Base-by-base conservation (phyloP, 2,329 filamentous ascomycete genomes). In the Colletotrichum noveboracense region DNA sequence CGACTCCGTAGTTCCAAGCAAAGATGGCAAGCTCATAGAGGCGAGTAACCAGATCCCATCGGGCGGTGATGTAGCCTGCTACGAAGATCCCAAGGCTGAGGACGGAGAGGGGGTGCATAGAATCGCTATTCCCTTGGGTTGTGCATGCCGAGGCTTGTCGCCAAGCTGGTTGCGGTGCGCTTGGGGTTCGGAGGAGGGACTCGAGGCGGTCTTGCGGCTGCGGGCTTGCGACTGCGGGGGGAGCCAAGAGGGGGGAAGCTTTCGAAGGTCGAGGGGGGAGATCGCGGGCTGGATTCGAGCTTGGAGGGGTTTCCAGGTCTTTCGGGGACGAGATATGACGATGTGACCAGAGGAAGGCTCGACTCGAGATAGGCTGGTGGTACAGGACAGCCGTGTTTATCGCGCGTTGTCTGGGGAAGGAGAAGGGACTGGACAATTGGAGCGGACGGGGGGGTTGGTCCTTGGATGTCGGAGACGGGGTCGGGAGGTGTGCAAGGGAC, bases 1-100 rank as follows among this genome's bases (percentile, higher is more conserved):
- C 94, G 82, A 99, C 97, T 84, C 96, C 96, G 95, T 98, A 95
- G 86, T 98, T 95, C 96, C 96, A 98, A 80, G 97, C 97, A 85
- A 98, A 99, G 79, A 98, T 94, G 80, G 95, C 94, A 82, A 99
- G 92, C 87, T 99, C 96, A 93, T 98, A 98, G 81, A 98, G 91
- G 82, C 96, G 94, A 81, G 96, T 98, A 80, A 98, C 96, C 78
- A 99, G 93, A 87, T 98, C 97, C 96, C 97, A 99, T 90, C 97
- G 94, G 84, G 97, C 97, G 87, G 97, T 99, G 86, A 96, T 98
- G 91, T 99, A 99, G 86, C 97, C 97, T 88, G 97, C 96, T 91
- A 98, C 94, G 89, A 99, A 99, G 89, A 99, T 98, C 88, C 94
- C 96, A 88, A 98, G 93, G 83, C 96, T 98, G 86, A 98, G 92